These are phyloP conservation scores for Chaetomium globosum DNA, from an alignment of 2,329 filamentous ascomycete species.

Conservation along the genomic window DNA sequence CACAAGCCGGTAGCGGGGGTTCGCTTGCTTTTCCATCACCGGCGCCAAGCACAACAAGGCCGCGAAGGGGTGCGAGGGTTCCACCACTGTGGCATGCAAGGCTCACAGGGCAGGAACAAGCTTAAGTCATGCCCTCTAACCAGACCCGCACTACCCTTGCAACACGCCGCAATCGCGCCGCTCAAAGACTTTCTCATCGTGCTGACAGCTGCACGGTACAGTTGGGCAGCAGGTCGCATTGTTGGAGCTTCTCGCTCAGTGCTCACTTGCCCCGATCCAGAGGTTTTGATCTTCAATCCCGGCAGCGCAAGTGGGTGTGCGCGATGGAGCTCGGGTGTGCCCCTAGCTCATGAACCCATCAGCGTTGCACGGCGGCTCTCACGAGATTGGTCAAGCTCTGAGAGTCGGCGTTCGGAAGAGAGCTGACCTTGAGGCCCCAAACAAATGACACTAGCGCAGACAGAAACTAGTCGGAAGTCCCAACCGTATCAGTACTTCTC, in stretches of 20 bases:
- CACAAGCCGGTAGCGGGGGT: slow-evolving; percentile 4
- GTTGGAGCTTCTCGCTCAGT: neutral
- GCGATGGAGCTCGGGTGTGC: slow-evolving; percentile 4
- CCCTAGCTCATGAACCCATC: slow-evolving; percentile 28
- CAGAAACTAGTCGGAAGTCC: slow-evolving; percentile 21
- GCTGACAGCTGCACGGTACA: neutral
- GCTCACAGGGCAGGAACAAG: slow-evolving; percentile 20
- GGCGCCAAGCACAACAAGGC: slow-evolving; percentile 12
- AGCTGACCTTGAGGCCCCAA: slow-evolving; percentile 27
- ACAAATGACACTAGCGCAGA: slow-evolving; percentile 25
- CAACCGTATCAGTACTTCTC: slow-evolving; percentile 31
- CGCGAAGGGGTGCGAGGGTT: neutral
- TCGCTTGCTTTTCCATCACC: neutral
- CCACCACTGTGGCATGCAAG: slow-evolving; percentile 11
- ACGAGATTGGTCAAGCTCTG: slow-evolving; percentile 29
- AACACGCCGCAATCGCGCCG: slow-evolving; percentile 6
- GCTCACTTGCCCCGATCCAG: neutral
- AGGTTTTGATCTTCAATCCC: neutral
- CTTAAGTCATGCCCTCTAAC: slow-evolving; percentile 7
- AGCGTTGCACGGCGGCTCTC: slow-evolving; percentile 24
- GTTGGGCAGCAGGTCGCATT: neutral
- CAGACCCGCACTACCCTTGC: slow-evolving; percentile 1
- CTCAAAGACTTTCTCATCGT: neutral
- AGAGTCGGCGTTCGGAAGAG: slow-evolving; percentile 19
- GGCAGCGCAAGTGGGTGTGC: slow-evolving; percentile 3